phyloP scores from a whole-genome alignment of 1,139 yeast species.

The Saccharomycopsis phalli region DNA sequence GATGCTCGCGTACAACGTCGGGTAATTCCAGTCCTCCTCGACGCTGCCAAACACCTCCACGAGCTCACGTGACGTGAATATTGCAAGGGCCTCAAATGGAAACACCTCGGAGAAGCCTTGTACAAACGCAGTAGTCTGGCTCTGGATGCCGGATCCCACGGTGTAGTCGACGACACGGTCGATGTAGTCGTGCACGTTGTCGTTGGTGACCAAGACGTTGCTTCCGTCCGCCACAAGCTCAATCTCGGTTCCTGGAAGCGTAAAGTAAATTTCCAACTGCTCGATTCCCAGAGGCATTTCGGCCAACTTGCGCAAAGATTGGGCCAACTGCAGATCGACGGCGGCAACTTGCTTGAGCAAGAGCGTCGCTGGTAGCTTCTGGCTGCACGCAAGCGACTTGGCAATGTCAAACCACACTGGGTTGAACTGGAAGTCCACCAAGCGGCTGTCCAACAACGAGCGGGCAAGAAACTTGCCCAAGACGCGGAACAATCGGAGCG shows the following conservation, averaged over 20 bases:
- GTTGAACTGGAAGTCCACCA: slow-evolving; percentile 75
- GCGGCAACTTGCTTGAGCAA: slow-evolving; percentile 36
- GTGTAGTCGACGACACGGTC: slow-evolving; percentile 50
- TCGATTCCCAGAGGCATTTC: slow-evolving; percentile 24
- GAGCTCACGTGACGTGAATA: slow-evolving; percentile 69
- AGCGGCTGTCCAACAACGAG: slow-evolving; percentile 76
- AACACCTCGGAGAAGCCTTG: slow-evolving; percentile 80
- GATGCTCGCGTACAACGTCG: slow-evolving; percentile 49
- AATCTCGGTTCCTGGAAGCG: slow-evolving; percentile 68
- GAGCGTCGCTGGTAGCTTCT: slow-evolving; percentile 23
- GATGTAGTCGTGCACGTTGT: slow-evolving; percentile 55
- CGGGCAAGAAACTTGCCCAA: slow-evolving; percentile 84
- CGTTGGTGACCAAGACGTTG: slow-evolving; percentile 36
- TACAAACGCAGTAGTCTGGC: slow-evolving; percentile 62
- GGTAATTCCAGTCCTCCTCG: slow-evolving; percentile 80
- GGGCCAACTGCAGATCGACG: slow-evolving; percentile 57
- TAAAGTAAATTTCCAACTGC: slow-evolving; percentile 54
- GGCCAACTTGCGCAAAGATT: slow-evolving; percentile 36
- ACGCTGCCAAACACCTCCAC: slow-evolving; percentile 62
- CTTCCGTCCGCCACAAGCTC: slow-evolving; percentile 53
- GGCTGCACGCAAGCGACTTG: slow-evolving; percentile 22
- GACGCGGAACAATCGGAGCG: slow-evolving; percentile 48
- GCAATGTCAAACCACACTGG: slow-evolving; percentile 54
- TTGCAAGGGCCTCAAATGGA: slow-evolving; percentile 63
- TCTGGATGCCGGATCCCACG: slow-evolving; percentile 52